Base-by-base conservation (phyloP, 2,329 filamentous ascomycete species). In the Colletotrichum tropicicola region DNA sequence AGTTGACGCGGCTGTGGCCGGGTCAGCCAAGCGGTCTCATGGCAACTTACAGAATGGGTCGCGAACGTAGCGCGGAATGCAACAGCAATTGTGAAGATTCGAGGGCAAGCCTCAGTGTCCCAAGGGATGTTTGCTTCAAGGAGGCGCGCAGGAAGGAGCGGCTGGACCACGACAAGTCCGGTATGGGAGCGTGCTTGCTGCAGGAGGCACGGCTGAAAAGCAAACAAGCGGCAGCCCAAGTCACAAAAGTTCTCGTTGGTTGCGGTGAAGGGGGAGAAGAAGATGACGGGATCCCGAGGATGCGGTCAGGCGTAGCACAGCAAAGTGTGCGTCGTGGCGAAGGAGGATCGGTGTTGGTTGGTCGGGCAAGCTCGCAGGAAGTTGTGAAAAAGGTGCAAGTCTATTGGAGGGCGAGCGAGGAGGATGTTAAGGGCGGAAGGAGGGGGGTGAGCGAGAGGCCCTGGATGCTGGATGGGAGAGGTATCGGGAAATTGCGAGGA, bases 121-220 rank as follows among this genome's bases (percentile, higher is more conserved):
- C 59, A 53, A 58, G 63, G 58, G 59, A 57, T 53, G 52, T 64
- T 63, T 66, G 63, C 48, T 48, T 43, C 21, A 47, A 23, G 47
- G 13, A 43, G 44, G 39, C 12, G 53, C 32, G 59, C 41, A 60
- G 30, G 52, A 66, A 66, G 59, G 63, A 66, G 45, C 52, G 59
- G 53, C 59, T 66, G 59, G 59, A 66, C 63, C 59, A 66, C 51
- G 32, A 64, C 17, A 54, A 66, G 59, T 64, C 59, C 58, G 63
- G 17, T 52, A 27, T 52, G 51, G 41, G 32, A 66, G 45, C 23
- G 59, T 57, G 63, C 44, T 56, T 62, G 62, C 62, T 61, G 57
- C 49, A 51, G 37, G n/a, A 59, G 55, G 39, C 51, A 62, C 62
- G 35, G 58, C 44, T 59, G 28, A 52, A 52, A 48, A 58, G 59